Percentiles rank a stretch among this genome's conserved stretches.
These are phyloP conservation scores for Euphrasia arctica DNA, from an alignment of 305 asterid species.

Conservation along the genomic window DNA sequence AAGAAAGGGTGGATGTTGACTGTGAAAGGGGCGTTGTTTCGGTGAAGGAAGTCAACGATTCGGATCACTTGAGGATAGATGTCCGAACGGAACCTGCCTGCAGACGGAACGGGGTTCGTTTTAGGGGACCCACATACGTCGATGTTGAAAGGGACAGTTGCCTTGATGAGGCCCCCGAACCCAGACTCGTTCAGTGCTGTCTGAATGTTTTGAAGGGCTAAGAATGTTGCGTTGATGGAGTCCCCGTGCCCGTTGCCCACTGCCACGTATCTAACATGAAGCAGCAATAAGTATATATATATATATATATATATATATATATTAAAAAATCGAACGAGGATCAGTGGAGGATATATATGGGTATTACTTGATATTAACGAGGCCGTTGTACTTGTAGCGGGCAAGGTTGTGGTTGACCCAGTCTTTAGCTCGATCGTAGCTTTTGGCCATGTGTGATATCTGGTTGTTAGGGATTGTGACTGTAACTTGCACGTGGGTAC, in stretches of 20 bases:
- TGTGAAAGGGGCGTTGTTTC: conserved; percentile 82
- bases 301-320: too few species aligned
- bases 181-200: conserved; percentile 86
- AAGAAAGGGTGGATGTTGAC: conserved; percentile 87
- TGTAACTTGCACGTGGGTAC: conserved; percentile 74
- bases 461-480: conserved; percentile 89
- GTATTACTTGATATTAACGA: conserved; percentile 66
- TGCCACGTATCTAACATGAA: conserved; percentile 66
- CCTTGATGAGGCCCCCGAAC: conserved; percentile 62
- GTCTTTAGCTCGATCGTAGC: conserved; percentile 54
- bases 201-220: conserved; percentile 90
- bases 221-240: conserved; percentile 76
- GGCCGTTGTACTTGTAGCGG: conserved; percentile 64
- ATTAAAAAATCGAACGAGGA: too few species aligned
- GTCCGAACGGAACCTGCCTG: conserved; percentile 78
- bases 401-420: conserved; percentile 81
- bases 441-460: conserved; percentile 52
- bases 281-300: too few species aligned
- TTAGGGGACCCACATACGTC: conserved; percentile 81
- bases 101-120: conserved; percentile 69
- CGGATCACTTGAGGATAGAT: conserved; percentile 62
- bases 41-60: conserved; percentile 77
- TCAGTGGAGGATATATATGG: too few species aligned
- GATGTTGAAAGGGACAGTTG: conserved; percentile 88
- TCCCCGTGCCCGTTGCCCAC: conserved; percentile 96